Evolutionary conservation across 176 grass and related monocot genomes (phyloP).

Genomic region (Musa acuminata): DNA sequence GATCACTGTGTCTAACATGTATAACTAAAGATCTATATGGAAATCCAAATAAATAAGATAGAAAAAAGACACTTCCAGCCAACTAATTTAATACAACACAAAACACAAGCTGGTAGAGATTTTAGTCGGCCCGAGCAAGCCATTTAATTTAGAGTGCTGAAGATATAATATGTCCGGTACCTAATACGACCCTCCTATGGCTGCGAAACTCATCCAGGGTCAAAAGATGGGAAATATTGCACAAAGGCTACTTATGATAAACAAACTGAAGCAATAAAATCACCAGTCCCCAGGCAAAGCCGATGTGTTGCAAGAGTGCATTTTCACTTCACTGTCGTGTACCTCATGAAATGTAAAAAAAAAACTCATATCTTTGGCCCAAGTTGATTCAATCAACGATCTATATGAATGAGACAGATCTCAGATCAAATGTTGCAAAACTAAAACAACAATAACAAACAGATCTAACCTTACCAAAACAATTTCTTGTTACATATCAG

Average conservation of each 20-base stretch:
- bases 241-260: background rate
- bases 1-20: too few relatives aligned
- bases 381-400: background rate
- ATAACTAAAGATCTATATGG: too few relatives aligned
- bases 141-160: too few relatives aligned
- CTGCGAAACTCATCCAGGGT: background rate
- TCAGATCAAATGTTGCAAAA: background rate
- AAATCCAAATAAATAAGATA: too few relatives aligned
- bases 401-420: background rate
- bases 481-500: background rate
- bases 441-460: background rate
- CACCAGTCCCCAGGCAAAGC: background rate
- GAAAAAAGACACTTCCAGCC: too few relatives aligned
- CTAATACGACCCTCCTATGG: background rate
- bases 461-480: background rate
- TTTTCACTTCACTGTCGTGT: background rate
- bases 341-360: background rate
- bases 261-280: background rate
- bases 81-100: background rate
- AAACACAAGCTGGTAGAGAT: too few relatives aligned
- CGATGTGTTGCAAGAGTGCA: background rate
- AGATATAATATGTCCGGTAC: background rate
- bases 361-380: background rate
- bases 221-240: background rate
- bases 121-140: too few relatives aligned